phyloP scores from a whole-genome alignment of 2,329 filamentous ascomycete genomes.

The Hypoxylon sp. region DNA sequence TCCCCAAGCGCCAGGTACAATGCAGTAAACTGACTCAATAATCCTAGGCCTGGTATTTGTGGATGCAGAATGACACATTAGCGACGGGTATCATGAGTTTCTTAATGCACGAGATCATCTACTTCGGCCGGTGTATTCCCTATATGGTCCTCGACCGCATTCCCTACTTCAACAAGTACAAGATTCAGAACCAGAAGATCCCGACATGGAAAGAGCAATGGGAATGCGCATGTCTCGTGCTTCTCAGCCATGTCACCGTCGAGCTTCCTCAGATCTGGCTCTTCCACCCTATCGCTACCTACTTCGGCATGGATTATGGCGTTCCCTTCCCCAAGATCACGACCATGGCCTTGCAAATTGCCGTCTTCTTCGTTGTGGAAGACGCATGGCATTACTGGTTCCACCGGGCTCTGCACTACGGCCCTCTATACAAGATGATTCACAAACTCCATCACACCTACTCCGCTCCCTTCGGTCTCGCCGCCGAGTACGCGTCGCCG shows the following conservation, averaged over 20 bases:
- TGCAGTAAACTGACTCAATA: conserved; percentile 37
- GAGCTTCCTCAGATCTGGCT: conserved; percentile 99
- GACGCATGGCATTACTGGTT: conserved; percentile 99
- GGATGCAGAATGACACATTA: conserved; percentile 97
- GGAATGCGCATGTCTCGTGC: conserved; percentile 92
- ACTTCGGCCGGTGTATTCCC: conserved; percentile 91
- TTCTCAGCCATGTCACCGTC: conserved; percentile 96
- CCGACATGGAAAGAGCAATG: conserved; percentile 95
- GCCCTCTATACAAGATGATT: conserved; percentile 93
- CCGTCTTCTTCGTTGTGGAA: conserved; percentile 94
- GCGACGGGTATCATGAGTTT: conserved; percentile 99
- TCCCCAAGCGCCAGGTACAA: conserved; percentile 18
- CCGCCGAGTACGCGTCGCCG: conserved; percentile 96
- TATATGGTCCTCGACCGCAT: conserved; percentile 94
- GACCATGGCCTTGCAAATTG: conserved; percentile 93
- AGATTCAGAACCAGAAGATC: conserved; percentile 92
- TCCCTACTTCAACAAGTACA: conserved; percentile 91
- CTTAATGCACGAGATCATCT: conserved; percentile 91
- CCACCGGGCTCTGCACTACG: conserved; percentile 94
- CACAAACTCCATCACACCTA: conserved; percentile 99
- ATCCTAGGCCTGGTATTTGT: conserved; percentile 87
- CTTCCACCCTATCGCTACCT: conserved; percentile 97
- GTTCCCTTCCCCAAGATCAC: conserved; percentile 89
- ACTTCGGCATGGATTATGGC: conserved; percentile 87
- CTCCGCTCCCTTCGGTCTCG: conserved; percentile 95